Evolutionary conservation across 2,329 filamentous ascomycete genomes (phyloP), one percentile per base, ranked within the genome.

Genomic region (Aureobasidium subglaciale): DNA sequence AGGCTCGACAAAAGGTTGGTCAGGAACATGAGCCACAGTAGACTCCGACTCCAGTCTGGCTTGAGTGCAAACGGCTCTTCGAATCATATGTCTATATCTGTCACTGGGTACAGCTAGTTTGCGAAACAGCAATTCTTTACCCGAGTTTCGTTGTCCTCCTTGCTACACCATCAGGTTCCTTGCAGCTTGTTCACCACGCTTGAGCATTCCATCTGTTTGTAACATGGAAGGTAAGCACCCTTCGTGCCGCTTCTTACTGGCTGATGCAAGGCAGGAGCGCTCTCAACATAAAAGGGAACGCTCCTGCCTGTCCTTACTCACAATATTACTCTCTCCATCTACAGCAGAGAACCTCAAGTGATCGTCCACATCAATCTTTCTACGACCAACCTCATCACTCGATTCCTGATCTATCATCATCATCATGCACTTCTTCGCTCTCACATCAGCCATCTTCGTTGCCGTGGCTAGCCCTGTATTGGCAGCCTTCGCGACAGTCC

Each of bases 371-470:
- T 22, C 45, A 27, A 49, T 8, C 15, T 15, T 16, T 41, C 15
- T 37, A 13, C 40, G 13, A 5, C n/a, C 18, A 25, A n/a, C 40
- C 8, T 29, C 50, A 45, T 37, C 41, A 16, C 11, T 22, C 52
- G 20, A 32, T 22, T 10, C 20, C 4, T 11, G 13, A 7, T 11
- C 22, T 8, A 27, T 20, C 34, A 56, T 3, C 46, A 20, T 22
- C 41, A 61, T 34, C 55, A 67, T 65, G 64, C 61, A 59, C n/a
- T 30, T 56, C 56, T 46, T 55, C 57, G 49, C 56, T 38, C 46
- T 52, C 24, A 38, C 57, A 37, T 24, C 58, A 32, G 22, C 53
- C 34, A 41, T 24, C 55, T 20, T 64, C 46, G 42, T 59, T 50
- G 34, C 52, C 48, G 13, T 59, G 27, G 53, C 55, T 48, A 58